Conservation (phyloP, 805 yeast genomes). For the Grigorovia yakushimaensis region DNA sequence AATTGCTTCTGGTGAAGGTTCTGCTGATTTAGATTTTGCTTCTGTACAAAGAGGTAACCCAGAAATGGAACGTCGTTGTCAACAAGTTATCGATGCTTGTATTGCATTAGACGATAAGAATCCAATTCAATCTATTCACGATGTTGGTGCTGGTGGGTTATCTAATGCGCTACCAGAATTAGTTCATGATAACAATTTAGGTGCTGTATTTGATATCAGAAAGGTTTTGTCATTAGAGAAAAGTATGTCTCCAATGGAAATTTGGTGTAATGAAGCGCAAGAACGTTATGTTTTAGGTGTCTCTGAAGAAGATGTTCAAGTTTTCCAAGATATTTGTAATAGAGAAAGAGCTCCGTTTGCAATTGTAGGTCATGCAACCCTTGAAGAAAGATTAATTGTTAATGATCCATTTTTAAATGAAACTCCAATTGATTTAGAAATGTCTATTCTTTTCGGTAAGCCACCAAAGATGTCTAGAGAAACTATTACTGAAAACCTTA, state of each 20-base stretch:
- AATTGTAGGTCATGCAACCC: constrained; percentile 89
- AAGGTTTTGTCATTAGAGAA: constrained; percentile 86
- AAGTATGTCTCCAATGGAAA: constrained; percentile 99
- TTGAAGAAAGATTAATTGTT: constrained; percentile 71
- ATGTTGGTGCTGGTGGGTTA: constrained; percentile 98
- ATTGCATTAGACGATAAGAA: constrained; percentile 62
- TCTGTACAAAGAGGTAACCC: constrained; percentile 99
- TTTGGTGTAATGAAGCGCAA: constrained; percentile 99
- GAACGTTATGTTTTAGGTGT: constrained; percentile 96
- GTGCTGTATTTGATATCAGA: constrained; percentile 87
- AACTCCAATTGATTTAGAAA: constrained; percentile 90
- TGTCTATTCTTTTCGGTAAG: constrained; percentile 91
- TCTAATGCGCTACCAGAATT: constrained; percentile 96
- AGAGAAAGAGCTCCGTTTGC: constrained; percentile 96
- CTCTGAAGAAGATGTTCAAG: constrained; percentile 60
- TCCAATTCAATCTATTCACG: constrained; percentile 94
- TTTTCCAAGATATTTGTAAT: constrained; percentile 70
- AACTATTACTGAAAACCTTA: constrained; percentile 53
- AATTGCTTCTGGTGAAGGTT: constrained; percentile 90
- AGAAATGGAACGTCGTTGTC: constrained; percentile 98
- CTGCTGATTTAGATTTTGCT: constrained; percentile 94
- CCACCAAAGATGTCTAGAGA: constrained; percentile 89
- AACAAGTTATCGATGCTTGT: constrained; percentile 94
- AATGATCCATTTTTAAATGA: constrained; percentile 68
- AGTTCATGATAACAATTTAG: constrained; percentile 93